phyloP scores from a whole-genome alignment of 768 basidiomycete genomes.

The Suillus sp. region DNA sequence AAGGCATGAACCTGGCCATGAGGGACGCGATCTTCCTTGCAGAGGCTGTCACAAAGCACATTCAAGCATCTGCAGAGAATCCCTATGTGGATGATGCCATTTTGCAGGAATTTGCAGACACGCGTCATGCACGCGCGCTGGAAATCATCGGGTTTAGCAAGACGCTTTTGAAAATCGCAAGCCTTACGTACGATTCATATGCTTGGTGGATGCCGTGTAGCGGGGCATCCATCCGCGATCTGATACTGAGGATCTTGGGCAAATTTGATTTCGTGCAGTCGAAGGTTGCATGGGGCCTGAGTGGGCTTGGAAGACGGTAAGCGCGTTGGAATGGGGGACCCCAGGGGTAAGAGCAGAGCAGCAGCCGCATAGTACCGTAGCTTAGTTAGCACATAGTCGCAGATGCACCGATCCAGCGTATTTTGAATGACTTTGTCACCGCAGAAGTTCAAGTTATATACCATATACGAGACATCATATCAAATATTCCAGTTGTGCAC shows the following conservation, averaged over 20 bases:
- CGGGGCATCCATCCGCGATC: conserved; percentile 27
- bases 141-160: conserved; percentile 45
- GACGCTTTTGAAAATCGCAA: conserved; percentile 27
- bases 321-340: too few relatives aligned
- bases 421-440: not conserved
- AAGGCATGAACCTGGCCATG: conserved; percentile 61
- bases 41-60: conserved; percentile 40
- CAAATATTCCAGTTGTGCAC: too few relatives aligned
- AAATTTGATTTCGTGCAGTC: conserved; percentile 21
- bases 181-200: conserved; percentile 24
- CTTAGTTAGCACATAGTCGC: too few relatives aligned
- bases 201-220: conserved; percentile 31
- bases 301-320: conserved; percentile 30
- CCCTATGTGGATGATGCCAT: conserved; percentile 26
- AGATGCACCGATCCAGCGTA: too few relatives aligned
- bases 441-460: too few relatives aligned
- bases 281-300: conserved; percentile 28
- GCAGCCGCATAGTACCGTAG: too few relatives aligned
- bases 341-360: too few relatives aligned
- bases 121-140: conserved; percentile 43
- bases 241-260: conserved; percentile 25
- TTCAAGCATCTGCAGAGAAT: conserved; percentile 22
- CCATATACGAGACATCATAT: too few relatives aligned
- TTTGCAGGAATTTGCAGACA: conserved; percentile 37
- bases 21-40: conserved; percentile 52